Conservation (phyloP, 257 asterid species). For the Eustoma russellianum region DNA sequence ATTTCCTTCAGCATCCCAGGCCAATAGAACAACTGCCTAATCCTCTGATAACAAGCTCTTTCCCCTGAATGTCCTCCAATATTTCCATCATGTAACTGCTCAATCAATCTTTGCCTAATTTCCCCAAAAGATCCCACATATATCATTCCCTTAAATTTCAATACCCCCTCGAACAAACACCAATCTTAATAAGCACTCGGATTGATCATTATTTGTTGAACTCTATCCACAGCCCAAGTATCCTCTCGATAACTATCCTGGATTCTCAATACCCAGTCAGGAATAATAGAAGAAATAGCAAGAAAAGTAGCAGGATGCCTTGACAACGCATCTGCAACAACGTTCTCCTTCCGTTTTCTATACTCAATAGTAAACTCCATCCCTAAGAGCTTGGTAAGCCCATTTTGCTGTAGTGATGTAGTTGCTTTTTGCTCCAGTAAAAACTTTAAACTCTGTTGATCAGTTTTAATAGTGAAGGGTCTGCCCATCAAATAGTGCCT, state of each 20-base stretch:
- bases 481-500: not conserved
- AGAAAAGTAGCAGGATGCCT: not conserved
- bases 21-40: not conserved
- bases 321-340: slow-evolving; percentile 1
- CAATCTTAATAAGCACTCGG: not conserved
- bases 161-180: not conserved
- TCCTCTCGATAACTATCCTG: not conserved
- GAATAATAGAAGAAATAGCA: too few relatives aligned
- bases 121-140: not conserved
- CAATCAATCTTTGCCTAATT: too few relatives aligned
- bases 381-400: not conserved
- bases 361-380: not conserved
- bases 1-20: not conserved
- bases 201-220: not conserved
- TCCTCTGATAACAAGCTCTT: not conserved
- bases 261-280: not conserved
- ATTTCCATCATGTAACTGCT: too few relatives aligned
- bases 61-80: too few relatives aligned
- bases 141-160: not conserved
- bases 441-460: not conserved
- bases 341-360: not conserved
- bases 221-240: too few relatives aligned
- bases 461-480: not conserved
- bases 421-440: too few relatives aligned
- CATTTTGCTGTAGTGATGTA: not conserved